Evolutionary conservation across 140 eudicot genomes (phyloP), one percentile per base, ranked within the genome.

Genomic region (Ambrosia hybrid): DNA sequence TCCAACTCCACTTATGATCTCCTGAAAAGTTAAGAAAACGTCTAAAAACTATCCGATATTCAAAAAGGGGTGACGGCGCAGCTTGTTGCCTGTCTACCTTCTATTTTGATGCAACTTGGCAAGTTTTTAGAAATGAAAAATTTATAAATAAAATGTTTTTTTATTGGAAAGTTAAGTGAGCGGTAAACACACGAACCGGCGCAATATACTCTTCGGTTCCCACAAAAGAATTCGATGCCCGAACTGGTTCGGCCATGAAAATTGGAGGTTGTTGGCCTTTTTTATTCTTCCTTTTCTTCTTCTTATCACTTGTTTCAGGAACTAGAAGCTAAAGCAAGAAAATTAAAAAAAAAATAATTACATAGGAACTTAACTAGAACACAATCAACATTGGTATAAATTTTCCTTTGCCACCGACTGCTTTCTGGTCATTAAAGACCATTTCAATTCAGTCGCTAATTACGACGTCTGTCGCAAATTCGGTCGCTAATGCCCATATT

Each of bases 151-250:
- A 21, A 21, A 21, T 21, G 26, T 21, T 21, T 21, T 21, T 21
- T 21, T 21, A 21, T 21, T 21, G 26, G 26, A 21, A 21, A 21
- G 26, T 21, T 21, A 21, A 21, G 26, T 21, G 26, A 21, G 26
- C 26, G 26, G 26, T 21, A 21, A 21, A 21, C 26, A 21, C 26
- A 21, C 26, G 26, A 65, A 92, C 98, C 85, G 97, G 99, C 79
- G 97, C 97, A 17, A 94, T 94, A 82, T 94, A 94, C 72, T 94
- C 99, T 83, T 94, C 99, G 4, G 97, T 90, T 49, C 99, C 99
- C 57, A 94, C 99, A 51, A 94, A 94, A 9, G 99, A 94, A 77
- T 94, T 94, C 34, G 99, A 94, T 43, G 99, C 97, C 65, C 99
- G 80, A 83, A 88, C 86, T 49, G 99, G 99, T 81, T 94, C 99